Base-by-base conservation (phyloP, 2,329 filamentous ascomycete genomes). In the Ceratocystis eucalypticola region DNA sequence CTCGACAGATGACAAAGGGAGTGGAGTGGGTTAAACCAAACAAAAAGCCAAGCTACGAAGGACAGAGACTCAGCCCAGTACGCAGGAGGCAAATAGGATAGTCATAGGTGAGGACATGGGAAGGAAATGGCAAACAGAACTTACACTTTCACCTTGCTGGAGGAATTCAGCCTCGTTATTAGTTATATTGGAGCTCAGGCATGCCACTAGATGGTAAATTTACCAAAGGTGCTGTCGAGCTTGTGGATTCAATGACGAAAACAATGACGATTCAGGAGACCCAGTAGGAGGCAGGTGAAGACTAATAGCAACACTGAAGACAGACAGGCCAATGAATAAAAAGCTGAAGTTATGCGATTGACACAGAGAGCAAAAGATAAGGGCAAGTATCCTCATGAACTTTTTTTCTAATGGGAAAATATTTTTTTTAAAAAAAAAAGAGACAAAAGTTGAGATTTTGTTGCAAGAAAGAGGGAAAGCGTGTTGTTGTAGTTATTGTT, bases 91-190 rank as follows among this genome's bases (percentile, higher is more conserved):
- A 33, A 20, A 28, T 17, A 8, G 41, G 17, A 22, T 7, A 22
- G 46, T n/a, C 45, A n/a, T 5, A 22, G 15, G 17, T 50, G 20
- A 22, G 20, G 22, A 28, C 22, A 25, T 28, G 48, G 61, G 22
- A 45, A 28, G 30, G 12, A 22, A 45, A 41, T 41, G 37, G 37
- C 12, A 41, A 41, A 4, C 12, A 41, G 17, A 25, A 48, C 61
- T 41, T 33, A 62, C 61, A 28, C 22, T 62, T 44, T 22, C 33
- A 17, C 61, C 41, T 62, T 48, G 61, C n/a, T 28, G 45, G 61
- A 62, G 61, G 61, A 62, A 62, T 62, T 62, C 61, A 20, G 61
- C 61, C 61, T 62, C 61, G 30, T 28, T 25, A 44, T 62, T 41
- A 44, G 22, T 25, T 48, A 62, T 62, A 33, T 46, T n/a, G 46